phyloP scores from a whole-genome alignment of 306 rosid species.

The Prunus mume region DNA sequence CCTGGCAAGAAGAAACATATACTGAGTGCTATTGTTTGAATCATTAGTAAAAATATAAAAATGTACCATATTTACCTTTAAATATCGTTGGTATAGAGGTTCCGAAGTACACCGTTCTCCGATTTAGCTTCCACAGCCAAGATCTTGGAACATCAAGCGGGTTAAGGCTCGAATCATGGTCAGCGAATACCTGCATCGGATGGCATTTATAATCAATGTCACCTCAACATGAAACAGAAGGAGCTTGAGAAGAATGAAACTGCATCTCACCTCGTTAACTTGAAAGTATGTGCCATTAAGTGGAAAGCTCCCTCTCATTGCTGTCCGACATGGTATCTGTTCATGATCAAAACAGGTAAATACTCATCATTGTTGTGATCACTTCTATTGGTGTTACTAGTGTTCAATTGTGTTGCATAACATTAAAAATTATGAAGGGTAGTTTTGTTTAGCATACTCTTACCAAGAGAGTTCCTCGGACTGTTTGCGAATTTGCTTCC shows the following conservation, averaged over 20 bases:
- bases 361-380: not conserved
- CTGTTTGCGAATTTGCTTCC: conserved; percentile 72
- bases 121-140: conserved; percentile 50
- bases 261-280: conserved; percentile 76
- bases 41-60: not conserved
- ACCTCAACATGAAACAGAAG: conserved; percentile 19
- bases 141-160: conserved; percentile 51
- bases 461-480: conserved; percentile 90
- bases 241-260: conserved; percentile 1
- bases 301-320: conserved; percentile 94
- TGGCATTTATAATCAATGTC: conserved; percentile 8
- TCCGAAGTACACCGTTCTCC: conserved; percentile 55
- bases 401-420: not conserved
- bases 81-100: conserved; percentile 59
- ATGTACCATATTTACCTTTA: conserved; percentile 48
- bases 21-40: conserved; percentile 17
- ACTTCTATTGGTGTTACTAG: not conserved
- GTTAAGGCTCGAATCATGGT: conserved; percentile 46
- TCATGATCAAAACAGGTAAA: conserved; percentile 31
- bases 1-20: conserved; percentile 49
- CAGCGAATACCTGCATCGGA: conserved; percentile 43
- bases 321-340: conserved; percentile 95
- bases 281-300: conserved; percentile 96
- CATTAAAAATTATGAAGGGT: not conserved
- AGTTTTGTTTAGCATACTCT: conserved; percentile 27